Percentiles rank a stretch among this genome's conserved stretches.
These are phyloP conservation scores for Trichaptum fuscoviolaceum DNA, from an alignment of 768 basidiomycete genomes.

Conservation along the genomic window DNA sequence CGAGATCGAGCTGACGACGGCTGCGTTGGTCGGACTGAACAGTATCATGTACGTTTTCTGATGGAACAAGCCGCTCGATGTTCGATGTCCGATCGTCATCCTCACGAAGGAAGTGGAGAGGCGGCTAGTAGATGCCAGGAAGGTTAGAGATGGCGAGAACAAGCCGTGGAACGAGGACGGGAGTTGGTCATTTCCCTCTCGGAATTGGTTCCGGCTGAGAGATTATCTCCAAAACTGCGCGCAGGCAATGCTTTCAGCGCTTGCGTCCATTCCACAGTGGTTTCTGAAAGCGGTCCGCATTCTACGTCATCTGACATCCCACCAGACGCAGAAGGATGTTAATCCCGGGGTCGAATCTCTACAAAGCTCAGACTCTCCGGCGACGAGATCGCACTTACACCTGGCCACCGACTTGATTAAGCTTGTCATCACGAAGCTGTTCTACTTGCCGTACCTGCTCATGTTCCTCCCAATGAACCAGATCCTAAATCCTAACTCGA, in stretches of 20 bases:
- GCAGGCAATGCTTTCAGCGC: background rate
- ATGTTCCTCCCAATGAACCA: background rate
- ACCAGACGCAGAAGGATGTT: background rate
- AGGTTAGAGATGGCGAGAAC: background rate
- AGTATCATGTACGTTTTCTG: constrained; percentile 27
- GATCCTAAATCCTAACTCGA: background rate
- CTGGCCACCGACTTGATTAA: background rate
- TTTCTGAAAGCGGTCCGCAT: background rate
- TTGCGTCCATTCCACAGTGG: too few species aligned
- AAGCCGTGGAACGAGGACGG: background rate
- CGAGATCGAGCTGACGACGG: constrained; percentile 28
- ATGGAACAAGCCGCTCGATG: constrained; percentile 36
- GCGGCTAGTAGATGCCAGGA: background rate
- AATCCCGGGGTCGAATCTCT: too few species aligned
- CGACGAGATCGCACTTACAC: background rate
- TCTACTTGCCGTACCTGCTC: background rate
- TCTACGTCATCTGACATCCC: background rate
- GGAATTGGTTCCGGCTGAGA: background rate
- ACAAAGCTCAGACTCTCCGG: background rate
- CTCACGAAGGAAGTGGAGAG: background rate
- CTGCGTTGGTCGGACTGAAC: constrained; percentile 29
- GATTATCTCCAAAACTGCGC: too few species aligned
- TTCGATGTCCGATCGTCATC: constrained; percentile 15
- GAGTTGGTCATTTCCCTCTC: background rate
- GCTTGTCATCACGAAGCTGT: too few species aligned